A percentile compares a stretch with the other conserved stretches of the same genome.
Evolutionary conservation across 225 moss, liverwort and hornwort genomes (phyloP).

Genomic region (Pseudoscleropodium purum): DNA sequence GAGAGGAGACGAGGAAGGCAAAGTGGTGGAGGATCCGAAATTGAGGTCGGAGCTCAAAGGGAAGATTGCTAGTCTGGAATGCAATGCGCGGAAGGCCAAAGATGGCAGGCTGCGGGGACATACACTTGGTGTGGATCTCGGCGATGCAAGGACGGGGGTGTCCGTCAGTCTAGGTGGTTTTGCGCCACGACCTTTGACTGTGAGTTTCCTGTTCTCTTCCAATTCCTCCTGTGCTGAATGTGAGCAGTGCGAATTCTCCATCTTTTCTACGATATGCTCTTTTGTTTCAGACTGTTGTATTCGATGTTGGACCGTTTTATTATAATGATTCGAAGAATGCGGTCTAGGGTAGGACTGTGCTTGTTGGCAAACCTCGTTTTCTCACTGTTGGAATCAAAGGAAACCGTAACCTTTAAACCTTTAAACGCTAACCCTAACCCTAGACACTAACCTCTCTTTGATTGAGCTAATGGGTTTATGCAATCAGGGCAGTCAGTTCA

Average conservation of each 20-base stretch:
- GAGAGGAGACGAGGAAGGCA: neutral
- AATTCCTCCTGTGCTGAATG: neutral
- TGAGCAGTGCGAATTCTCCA: neutral
- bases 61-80: conserved; percentile 39
- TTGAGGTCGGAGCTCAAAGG: conserved; percentile 40
- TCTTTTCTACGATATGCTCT: neutral
- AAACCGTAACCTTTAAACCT: neutral
- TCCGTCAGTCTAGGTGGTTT: conserved; percentile 76
- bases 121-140: conserved; percentile 78
- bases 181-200: conserved; percentile 77
- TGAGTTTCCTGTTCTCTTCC: conserved; percentile 14
- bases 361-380: neutral
- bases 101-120: conserved; percentile 31
- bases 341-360: neutral
- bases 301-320: neutral
- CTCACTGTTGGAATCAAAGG: neutral
- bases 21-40: conserved; percentile 7
- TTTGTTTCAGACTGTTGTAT: neutral
- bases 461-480: neutral
- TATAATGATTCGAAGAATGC: neutral
- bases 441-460: neutral
- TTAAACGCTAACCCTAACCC: neutral
- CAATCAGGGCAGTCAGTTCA: neutral
- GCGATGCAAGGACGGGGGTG: conserved; percentile 81
- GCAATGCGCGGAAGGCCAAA: conserved; percentile 65